A percentile compares a stretch with the other conserved stretches of the same genome.
phyloP scores from a whole-genome alignment of 2,329 filamentous ascomycete species.

The Dryadomyces quercus-mongolicae region DNA sequence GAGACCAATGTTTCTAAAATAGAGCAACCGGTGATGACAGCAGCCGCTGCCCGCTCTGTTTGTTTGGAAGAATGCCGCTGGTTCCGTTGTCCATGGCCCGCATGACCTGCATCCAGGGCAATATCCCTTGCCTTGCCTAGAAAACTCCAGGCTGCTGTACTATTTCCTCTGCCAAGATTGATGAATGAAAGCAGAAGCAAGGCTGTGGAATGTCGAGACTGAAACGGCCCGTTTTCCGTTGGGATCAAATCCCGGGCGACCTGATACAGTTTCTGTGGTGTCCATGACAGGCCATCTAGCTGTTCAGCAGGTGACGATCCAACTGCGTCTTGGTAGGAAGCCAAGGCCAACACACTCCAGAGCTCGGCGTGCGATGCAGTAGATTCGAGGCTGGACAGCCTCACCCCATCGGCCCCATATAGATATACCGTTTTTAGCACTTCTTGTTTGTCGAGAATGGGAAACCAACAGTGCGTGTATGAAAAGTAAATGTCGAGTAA shows the following conservation, averaged over 20 bases:
- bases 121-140: conserved; percentile 52
- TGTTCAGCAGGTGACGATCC: conserved; percentile 1
- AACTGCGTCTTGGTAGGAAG: conserved; percentile 38
- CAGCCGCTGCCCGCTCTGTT: conserved; percentile 13
- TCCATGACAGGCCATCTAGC: conserved; percentile 8
- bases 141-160: conserved; percentile 48
- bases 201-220: conserved; percentile 41
- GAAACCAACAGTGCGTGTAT: conserved; percentile 67
- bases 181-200: conserved; percentile 49
- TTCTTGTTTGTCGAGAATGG: conserved; percentile 56
- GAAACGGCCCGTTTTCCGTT: conserved; percentile 31
- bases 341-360: conserved; percentile 47
- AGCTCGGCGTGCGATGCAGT: conserved; percentile 27
- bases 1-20: conserved; percentile 49
- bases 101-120: conserved; percentile 12
- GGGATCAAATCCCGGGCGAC: conserved; percentile 38
- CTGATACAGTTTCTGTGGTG: conserved; percentile 30
- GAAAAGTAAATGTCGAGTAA: conserved; percentile 63
- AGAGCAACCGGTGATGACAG: conserved; percentile 41
- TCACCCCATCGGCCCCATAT: neutral
- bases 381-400: neutral
- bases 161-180: conserved; percentile 46
- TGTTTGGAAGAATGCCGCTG: neutral
- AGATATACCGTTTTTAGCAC: neutral
- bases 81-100: neutral